Conservation (phyloP, 2,329 filamentous ascomycete species). For the Pyricularia grisea region DNA sequence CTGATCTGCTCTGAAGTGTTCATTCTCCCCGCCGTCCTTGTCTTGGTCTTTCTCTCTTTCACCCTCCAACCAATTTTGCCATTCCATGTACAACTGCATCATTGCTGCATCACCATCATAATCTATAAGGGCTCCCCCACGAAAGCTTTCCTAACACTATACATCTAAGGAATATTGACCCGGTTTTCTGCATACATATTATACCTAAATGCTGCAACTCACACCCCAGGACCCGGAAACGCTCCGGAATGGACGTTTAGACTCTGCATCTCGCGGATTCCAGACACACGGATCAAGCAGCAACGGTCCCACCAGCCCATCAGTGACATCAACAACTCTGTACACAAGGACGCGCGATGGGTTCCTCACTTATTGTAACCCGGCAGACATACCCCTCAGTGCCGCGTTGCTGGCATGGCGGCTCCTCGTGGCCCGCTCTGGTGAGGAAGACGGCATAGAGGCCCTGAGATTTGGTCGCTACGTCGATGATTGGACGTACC, state of each 20-base stretch:
- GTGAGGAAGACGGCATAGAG: constrained; percentile 4
- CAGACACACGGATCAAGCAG: not conserved
- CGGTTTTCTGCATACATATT: not conserved
- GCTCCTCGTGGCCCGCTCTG: constrained; percentile 1
- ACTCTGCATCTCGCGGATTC: not conserved
- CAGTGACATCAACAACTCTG: not conserved
- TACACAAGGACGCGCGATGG: not conserved
- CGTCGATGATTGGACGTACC: not conserved
- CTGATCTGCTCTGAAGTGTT: not conserved
- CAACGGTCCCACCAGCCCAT: not conserved
- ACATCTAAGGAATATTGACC: not conserved
- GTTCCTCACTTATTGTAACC: not conserved
- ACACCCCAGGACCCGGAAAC: not conserved
- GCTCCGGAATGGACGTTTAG: not conserved
- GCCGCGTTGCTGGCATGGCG: constrained; percentile 2
- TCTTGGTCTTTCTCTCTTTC: not conserved
- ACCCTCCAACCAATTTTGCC: not conserved
- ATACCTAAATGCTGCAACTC: not conserved
- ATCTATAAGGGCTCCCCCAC: not conserved
- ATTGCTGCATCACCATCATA: not conserved
- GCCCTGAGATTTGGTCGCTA: not conserved
- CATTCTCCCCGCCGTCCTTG: not conserved
- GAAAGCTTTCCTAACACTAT: not conserved
- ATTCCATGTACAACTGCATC: not conserved
- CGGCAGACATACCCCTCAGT: not conserved